Conservation (phyloP, 345 rosid genomes). For the Syzygium aqueum region DNA sequence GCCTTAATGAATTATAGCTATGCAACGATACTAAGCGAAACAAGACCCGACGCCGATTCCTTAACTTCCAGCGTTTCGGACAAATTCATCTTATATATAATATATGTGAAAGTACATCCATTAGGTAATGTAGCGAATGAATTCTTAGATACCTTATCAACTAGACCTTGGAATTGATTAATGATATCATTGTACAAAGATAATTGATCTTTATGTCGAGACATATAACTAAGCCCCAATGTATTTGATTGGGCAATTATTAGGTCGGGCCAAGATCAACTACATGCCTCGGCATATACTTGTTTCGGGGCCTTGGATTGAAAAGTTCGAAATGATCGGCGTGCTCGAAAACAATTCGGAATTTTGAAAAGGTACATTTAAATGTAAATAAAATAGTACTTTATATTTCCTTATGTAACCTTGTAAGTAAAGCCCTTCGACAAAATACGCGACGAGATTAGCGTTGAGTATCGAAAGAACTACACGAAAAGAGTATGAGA, state of each 20-base stretch:
- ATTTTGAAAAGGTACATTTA: background rate
- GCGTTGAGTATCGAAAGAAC: background rate
- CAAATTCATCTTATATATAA: background rate
- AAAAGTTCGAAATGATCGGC: background rate
- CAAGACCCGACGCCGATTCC: background rate
- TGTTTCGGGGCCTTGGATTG: background rate
- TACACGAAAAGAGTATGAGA: background rate
- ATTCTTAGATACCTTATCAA: background rate
- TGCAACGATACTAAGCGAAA: background rate
- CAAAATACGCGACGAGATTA: fast-evolving
- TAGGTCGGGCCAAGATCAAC: background rate
- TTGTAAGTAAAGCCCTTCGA: background rate
- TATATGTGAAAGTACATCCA: background rate
- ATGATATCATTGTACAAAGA: background rate
- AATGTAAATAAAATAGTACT: background rate
- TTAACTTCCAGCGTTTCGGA: background rate
- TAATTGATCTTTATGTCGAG: fast-evolving
- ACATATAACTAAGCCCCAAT: background rate
- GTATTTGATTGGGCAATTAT: background rate
- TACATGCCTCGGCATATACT: background rate
- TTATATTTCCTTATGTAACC: background rate
- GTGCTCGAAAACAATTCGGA: background rate
- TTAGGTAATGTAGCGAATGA: background rate
- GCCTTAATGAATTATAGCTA: background rate
- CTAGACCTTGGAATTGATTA: fast-evolving